These are phyloP conservation scores for Acanthamoeba castellanii DNA, from an alignment of 208 protist genomes.

Conservation along the genomic window DNA sequence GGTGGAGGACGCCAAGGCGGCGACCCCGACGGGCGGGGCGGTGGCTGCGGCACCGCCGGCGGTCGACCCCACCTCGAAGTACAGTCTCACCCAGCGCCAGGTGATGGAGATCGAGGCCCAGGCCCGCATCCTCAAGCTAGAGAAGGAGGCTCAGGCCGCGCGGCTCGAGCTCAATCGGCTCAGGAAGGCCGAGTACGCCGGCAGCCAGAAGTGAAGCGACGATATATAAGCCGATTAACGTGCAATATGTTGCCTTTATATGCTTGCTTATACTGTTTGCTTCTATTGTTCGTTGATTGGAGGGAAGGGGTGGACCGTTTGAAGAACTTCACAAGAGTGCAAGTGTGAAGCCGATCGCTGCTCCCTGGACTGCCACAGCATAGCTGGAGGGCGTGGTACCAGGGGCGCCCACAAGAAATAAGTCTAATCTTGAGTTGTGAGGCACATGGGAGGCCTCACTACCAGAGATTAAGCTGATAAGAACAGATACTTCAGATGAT, in stretches of 20 bases:
- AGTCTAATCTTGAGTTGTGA: not conserved
- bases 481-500: not conserved
- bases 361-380: not conserved
- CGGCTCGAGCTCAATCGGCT: not conserved
- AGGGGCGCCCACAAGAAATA: not conserved
- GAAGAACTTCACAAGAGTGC: not conserved
- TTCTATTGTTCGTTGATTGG: too few species aligned
- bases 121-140: not conserved
- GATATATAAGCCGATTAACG: not conserved
- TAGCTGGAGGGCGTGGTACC: not conserved
- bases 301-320: not conserved
- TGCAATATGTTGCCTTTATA: not conserved
- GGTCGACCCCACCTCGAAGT: not conserved
- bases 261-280: too few species aligned
- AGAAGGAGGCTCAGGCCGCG: not conserved
- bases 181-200: not conserved
- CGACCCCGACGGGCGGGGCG: not conserved
- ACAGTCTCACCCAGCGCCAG: not conserved
- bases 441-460: not conserved
- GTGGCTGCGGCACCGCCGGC: not conserved
- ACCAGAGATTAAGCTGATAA: too few species aligned
- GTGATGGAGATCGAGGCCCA: constrained; percentile 38
- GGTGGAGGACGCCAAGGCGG: not conserved
- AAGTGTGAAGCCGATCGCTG: not conserved
- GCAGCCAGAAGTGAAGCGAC: not conserved